Conservation (phyloP, 371 early-diverging fungal genomes). For the Phascolomyces articulosus region DNA sequence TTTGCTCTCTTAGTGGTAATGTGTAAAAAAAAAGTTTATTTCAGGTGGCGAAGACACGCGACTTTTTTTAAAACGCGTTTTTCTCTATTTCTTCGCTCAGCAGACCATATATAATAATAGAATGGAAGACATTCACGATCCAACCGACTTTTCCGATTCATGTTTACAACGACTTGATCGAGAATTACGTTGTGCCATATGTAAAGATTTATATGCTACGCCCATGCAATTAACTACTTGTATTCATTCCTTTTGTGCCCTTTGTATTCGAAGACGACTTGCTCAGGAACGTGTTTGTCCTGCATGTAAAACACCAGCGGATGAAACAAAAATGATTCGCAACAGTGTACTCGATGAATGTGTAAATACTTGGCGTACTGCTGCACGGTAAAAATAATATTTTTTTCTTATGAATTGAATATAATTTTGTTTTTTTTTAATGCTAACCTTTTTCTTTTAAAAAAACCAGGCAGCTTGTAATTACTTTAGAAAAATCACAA, state of each 20-base stretch:
- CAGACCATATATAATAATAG: not conserved
- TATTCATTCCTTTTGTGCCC: slow-evolving; percentile 69
- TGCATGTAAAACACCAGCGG: slow-evolving; percentile 46
- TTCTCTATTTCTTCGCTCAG: too few species aligned
- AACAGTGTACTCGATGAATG: slow-evolving; percentile 46
- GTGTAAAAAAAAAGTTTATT: too few species aligned
- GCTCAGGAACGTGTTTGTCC: slow-evolving; percentile 56
- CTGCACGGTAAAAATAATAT: slow-evolving; percentile 5
- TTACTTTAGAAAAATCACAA: not conserved
- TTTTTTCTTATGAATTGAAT: not conserved
- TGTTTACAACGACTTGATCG: slow-evolving; percentile 57
- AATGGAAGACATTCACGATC: slow-evolving; percentile 25
- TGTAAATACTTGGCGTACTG: slow-evolving; percentile 18
- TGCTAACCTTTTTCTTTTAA: not conserved
- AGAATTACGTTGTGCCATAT: slow-evolving; percentile 66
- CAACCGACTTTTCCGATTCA: slow-evolving; percentile 18
- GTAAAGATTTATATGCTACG: slow-evolving; percentile 62
- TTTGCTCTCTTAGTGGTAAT: too few species aligned
- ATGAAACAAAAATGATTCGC: slow-evolving; percentile 37
- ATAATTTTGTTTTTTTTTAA: not conserved
- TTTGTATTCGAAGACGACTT: slow-evolving; percentile 63
- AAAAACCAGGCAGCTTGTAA: not conserved
- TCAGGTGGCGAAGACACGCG: too few species aligned
- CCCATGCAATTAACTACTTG: slow-evolving; percentile 60
- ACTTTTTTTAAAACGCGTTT: too few species aligned